phyloP scores from a whole-genome alignment of 371 early-diverging fungal species.

The Mucor sp. region DNA sequence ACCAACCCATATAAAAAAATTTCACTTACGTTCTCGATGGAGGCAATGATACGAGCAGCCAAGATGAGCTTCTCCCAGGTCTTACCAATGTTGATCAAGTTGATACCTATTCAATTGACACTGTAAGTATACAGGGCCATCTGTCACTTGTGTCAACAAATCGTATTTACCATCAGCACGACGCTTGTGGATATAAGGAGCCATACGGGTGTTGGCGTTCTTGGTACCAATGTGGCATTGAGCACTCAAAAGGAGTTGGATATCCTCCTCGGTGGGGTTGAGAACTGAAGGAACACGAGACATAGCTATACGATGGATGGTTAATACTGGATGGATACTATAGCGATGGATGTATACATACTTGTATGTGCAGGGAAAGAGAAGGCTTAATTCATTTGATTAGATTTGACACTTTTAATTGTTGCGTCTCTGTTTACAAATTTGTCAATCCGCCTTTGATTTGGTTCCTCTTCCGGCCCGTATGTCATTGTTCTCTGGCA shows the following conservation, averaged over 20 bases:
- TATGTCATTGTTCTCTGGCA: not conserved
- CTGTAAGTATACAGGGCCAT: not conserved
- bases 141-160: not conserved
- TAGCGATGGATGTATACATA: slow-evolving; percentile 30
- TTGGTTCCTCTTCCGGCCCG: not conserved
- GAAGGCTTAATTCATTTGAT: slow-evolving; percentile 19
- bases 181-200: slow-evolving; percentile 93
- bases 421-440: not conserved
- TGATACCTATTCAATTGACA: slow-evolving; percentile 46
- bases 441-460: not conserved
- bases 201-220: slow-evolving; percentile 91
- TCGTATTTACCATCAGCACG: slow-evolving; percentile 79
- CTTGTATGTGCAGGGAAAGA: slow-evolving; percentile 35
- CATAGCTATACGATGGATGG: slow-evolving; percentile 23
- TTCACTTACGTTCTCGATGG: slow-evolving; percentile 87
- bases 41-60: slow-evolving; percentile 97
- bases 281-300: slow-evolving; percentile 48
- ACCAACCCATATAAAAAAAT: not conserved
- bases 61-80: slow-evolving; percentile 99
- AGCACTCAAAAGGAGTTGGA: slow-evolving; percentile 91
- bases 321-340: slow-evolving; percentile 11
- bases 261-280: slow-evolving; percentile 86
- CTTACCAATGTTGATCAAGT: slow-evolving; percentile 98
- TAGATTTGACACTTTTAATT: slow-evolving; percentile 9
- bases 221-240: slow-evolving; percentile 92